phyloP scores from a whole-genome alignment of 768 basidiomycete species.

The Lentinula detonsa region DNA sequence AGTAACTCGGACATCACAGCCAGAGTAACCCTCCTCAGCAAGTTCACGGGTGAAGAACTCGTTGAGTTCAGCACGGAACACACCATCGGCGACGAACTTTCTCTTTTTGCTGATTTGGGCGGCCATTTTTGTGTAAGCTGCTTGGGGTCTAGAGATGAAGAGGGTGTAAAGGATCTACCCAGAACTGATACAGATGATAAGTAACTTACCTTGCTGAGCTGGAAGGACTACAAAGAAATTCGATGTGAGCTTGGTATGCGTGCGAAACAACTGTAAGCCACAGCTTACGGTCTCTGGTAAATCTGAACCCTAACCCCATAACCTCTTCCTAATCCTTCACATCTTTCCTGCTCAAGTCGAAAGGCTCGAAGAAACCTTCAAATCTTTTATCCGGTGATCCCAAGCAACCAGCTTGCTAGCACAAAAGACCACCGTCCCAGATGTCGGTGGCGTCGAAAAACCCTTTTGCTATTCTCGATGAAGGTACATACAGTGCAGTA shows the following conservation, averaged over 20 bases:
- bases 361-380: neutral
- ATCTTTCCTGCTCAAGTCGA: neutral
- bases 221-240: neutral
- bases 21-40: slow-evolving; percentile 99
- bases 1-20: slow-evolving; percentile 98
- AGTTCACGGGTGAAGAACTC: slow-evolving; percentile 99
- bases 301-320: neutral
- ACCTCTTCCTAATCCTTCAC: neutral
- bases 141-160: neutral
- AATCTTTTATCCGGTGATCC: neutral
- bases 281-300: neutral
- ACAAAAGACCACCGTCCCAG: slow-evolving; percentile 34
- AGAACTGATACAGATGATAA: neutral
- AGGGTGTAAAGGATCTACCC: neutral
- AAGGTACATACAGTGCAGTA: slow-evolving; percentile 36
- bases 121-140: slow-evolving; percentile 52
- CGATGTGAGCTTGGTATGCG: neutral
- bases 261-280: neutral
- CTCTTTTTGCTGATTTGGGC: slow-evolving; percentile 94
- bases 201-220: neutral
- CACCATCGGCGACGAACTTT: slow-evolving; percentile 98
- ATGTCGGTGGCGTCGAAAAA: slow-evolving; percentile 90
- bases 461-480: slow-evolving; percentile 75
- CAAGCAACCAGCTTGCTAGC: slow-evolving; percentile 1
- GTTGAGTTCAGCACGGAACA: slow-evolving; percentile 97